phyloP scores from a whole-genome alignment of 345 rosid genomes.

The Pistacia atlantica region DNA sequence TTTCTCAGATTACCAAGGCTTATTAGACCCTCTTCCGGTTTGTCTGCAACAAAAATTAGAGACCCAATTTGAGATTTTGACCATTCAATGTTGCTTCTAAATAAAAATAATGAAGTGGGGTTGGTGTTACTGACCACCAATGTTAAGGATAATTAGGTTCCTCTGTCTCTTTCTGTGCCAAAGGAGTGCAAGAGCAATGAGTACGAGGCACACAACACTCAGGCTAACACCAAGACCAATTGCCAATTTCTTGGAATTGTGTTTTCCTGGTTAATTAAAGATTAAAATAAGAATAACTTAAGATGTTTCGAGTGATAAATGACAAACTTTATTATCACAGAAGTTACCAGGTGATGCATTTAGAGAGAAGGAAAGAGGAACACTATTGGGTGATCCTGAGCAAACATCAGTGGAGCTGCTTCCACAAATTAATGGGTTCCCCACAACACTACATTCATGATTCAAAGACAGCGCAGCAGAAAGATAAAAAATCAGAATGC shows the following conservation, averaged over 20 bases:
- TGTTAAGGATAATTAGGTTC: conserved; percentile 42
- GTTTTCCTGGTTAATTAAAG: conserved; percentile 34
- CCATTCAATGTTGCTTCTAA: not conserved
- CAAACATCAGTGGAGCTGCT: conserved; percentile 54
- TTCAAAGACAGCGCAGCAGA: conserved; percentile 20
- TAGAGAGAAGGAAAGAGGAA: conserved; percentile 54
- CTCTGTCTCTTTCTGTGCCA: conserved; percentile 55
- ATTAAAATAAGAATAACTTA: conserved; percentile 2
- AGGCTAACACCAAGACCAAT: conserved; percentile 73
- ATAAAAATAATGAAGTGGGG: not conserved
- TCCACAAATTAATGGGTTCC: conserved; percentile 82
- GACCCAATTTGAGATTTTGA: not conserved
- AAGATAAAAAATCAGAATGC: not conserved
- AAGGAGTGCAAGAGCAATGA: conserved; percentile 53
- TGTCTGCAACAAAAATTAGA: conserved; percentile 44
- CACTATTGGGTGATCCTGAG: conserved; percentile 55
- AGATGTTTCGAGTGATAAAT: not conserved
- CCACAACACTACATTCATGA: conserved; percentile 61
- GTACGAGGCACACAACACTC: conserved; percentile 48
- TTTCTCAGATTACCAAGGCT: conserved; percentile 78
- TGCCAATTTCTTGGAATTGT: conserved; percentile 62
- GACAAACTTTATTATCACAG: not conserved
- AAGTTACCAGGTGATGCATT: conserved; percentile 57
- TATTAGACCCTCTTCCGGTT: conserved; percentile 64
- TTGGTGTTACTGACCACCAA: conserved; percentile 47